phyloP scores from a whole-genome alignment of 495 filamentous ascomycete species.

The Aspergillus ostianus region DNA sequence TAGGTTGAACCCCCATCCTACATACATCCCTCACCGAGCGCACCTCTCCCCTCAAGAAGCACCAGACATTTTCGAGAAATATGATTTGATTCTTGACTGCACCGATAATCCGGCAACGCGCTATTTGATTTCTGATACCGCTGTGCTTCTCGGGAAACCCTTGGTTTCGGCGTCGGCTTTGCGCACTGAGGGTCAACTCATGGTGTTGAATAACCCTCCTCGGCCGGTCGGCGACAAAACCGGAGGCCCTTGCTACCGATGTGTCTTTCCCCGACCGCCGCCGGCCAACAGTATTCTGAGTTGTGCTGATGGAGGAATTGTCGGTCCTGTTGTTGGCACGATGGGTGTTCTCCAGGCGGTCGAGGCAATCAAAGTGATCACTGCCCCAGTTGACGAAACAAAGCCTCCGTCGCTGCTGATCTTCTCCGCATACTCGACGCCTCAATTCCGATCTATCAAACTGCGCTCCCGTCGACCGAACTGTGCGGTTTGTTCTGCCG shows the following conservation, averaged over 20 bases:
- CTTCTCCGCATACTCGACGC: constrained; percentile 68
- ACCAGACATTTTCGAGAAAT: constrained; percentile 57
- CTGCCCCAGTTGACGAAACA: constrained; percentile 21
- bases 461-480: constrained; percentile 63
- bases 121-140: constrained; percentile 89
- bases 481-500: constrained; percentile 73
- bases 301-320: constrained; percentile 88
- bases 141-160: constrained; percentile 73
- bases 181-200: constrained; percentile 83
- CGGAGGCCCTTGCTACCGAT: constrained; percentile 86
- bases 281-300: constrained; percentile 72
- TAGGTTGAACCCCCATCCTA: constrained; percentile 67
- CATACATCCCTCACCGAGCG: constrained; percentile 56
- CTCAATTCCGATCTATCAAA: constrained; percentile 69
- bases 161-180: constrained; percentile 87
- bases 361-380: constrained; percentile 82
- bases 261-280: constrained; percentile 85
- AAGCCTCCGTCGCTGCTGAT: constrained; percentile 55
- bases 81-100: constrained; percentile 89
- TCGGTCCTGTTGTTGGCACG: constrained; percentile 88
- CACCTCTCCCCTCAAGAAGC: constrained; percentile 67
- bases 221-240: constrained; percentile 43
- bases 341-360: constrained; percentile 93
- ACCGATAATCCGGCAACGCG: constrained; percentile 89
- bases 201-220: constrained; percentile 64